Evolutionary conservation across 345 rosid species (phyloP), one percentile per base, ranked within the genome.

Genomic region (Brassica cretica): DNA sequence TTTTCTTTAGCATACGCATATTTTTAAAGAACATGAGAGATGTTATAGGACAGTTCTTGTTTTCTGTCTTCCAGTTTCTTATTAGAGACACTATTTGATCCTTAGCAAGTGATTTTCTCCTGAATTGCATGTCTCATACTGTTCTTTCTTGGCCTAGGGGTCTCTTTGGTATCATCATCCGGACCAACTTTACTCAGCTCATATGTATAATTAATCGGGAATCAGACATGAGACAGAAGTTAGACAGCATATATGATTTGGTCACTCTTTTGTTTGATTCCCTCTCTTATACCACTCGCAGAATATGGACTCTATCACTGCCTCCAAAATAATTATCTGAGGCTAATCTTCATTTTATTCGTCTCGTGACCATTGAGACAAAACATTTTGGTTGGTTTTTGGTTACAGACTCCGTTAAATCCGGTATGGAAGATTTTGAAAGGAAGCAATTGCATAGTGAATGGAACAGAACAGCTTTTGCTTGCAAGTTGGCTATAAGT

Each of bases 401-500:
- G 56, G 39, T 62, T 62, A 62, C 74, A 76, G 39, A 33, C 39
- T 62, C 10, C 19, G 15, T 8, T 49, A 69, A 18, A n/a, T 51
- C 27, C 0, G 27, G 58, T 39, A 59, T 39, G 1, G 19, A 63
- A 76, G 75, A 33, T 51, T 70, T 63, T 51, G 74, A 49, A 44
- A 62, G 19, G 58, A 70, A 63, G 75, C 46, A 64, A 33, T 4
- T 49, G 56, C 64, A 49, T 6, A 49, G 58, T 63, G 68, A 70
- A 62, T 35, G 41, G 70, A 49, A 62, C 21, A 21, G 58, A 70
- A 69, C 29, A 69, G 8, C 16, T 61, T 32, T 69, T 49, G 62
- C 0, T 29, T 46, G 74, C 63, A 61, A 49, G 70, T 76, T 69
- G 56, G 39, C 15, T 49, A 29, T 61, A 70, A 69, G 70, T 69